A percentile compares a stretch with the other conserved stretches of the same genome.
Conservation (phyloP, 768 basidiomycete genomes). For the Mycena belliarum region DNA sequence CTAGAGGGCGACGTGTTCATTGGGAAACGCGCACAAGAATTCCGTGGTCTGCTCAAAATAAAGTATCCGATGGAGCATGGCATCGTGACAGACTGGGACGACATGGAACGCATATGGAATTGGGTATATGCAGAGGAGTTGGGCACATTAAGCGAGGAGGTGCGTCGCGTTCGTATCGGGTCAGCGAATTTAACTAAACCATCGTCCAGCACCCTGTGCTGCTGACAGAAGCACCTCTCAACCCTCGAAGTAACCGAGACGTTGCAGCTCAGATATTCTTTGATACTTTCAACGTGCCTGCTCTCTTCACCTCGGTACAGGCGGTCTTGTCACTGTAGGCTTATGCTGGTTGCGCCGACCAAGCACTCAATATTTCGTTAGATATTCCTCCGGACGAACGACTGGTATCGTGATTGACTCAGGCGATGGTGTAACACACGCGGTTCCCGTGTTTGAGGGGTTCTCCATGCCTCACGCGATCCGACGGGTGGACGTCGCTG, state of each 20-base stretch:
- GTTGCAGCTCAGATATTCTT: slow-evolving; percentile 98
- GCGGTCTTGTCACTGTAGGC: slow-evolving; percentile 90
- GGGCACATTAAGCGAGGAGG: slow-evolving; percentile 96
- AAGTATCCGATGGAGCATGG: slow-evolving; percentile 99
- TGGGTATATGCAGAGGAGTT: slow-evolving; percentile 97
- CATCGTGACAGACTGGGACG: slow-evolving; percentile 99
- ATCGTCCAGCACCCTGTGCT: slow-evolving; percentile 86
- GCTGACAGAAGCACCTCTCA: slow-evolving; percentile 95
- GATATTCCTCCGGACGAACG: slow-evolving; percentile 97
- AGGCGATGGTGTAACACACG: slow-evolving; percentile 97
- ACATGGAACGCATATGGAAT: slow-evolving; percentile 99
- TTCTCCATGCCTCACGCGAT: slow-evolving; percentile 99
- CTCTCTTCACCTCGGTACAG: slow-evolving; percentile 94
- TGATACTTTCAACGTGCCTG: slow-evolving; percentile 99
- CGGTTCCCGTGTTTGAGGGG: slow-evolving; percentile 98
- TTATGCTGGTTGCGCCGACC: neutral
- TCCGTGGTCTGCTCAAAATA: slow-evolving; percentile 93
- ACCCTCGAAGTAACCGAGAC: slow-evolving; percentile 95
- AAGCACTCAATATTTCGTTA: slow-evolving; percentile 32
- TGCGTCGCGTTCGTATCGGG: slow-evolving; percentile 32
- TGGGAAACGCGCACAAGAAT: slow-evolving; percentile 92
- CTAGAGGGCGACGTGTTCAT: slow-evolving; percentile 97
- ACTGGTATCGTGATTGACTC: slow-evolving; percentile 99
- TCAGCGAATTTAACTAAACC: neutral
- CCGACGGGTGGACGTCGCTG: slow-evolving; percentile 93